Percentiles rank a stretch among this genome's conserved stretches.
phyloP scores from a whole-genome alignment of 352 stramenopile genomes.

The Phytophthora ramorum region DNA sequence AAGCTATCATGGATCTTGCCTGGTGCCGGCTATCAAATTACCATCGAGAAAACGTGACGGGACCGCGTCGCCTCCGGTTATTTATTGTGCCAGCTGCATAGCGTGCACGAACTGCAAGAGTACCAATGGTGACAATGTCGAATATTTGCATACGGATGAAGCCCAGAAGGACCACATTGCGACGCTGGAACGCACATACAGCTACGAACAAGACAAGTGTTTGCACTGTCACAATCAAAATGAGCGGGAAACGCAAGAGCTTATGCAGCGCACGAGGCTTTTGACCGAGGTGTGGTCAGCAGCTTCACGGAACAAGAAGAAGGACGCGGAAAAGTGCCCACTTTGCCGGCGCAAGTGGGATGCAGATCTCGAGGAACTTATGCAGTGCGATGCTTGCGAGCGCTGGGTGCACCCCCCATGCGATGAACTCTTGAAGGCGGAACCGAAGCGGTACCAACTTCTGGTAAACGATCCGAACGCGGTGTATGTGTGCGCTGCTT shows the following conservation, averaged over 20 bases:
- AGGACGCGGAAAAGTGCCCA: conserved; percentile 78
- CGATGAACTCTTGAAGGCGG: conserved; percentile 62
- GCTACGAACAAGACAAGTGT: conserved; percentile 63
- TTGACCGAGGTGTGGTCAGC: conserved; percentile 68
- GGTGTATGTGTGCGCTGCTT: conserved; percentile 77
- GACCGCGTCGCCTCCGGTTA: conserved; percentile 11
- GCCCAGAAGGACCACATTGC: conserved; percentile 35
- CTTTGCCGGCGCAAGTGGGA: conserved; percentile 79
- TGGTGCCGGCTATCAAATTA: conserved; percentile 49
- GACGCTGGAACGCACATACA: conserved; percentile 59
- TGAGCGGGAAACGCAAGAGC: conserved; percentile 53
- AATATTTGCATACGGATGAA: conserved; percentile 19
- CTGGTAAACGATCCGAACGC: conserved; percentile 73
- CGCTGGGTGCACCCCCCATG: conserved; percentile 85
- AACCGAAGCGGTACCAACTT: conserved; percentile 67
- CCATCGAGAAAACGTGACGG: conserved; percentile 20
- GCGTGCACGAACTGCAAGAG: conserved; percentile 60
- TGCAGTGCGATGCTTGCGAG: conserved; percentile 90
- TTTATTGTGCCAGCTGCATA: conserved; percentile 81
- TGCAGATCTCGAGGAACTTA: conserved; percentile 78
- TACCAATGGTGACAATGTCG: conserved; percentile 14
- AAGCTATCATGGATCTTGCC: conserved; percentile 61
- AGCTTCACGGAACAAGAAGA: conserved; percentile 56
- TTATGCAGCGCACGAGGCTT: conserved; percentile 58
- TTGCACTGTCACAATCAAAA: conserved; percentile 65